Evolutionary conservation across 441 rosid genomes (phyloP).

Genomic region (Aquilaria agallochum): DNA sequence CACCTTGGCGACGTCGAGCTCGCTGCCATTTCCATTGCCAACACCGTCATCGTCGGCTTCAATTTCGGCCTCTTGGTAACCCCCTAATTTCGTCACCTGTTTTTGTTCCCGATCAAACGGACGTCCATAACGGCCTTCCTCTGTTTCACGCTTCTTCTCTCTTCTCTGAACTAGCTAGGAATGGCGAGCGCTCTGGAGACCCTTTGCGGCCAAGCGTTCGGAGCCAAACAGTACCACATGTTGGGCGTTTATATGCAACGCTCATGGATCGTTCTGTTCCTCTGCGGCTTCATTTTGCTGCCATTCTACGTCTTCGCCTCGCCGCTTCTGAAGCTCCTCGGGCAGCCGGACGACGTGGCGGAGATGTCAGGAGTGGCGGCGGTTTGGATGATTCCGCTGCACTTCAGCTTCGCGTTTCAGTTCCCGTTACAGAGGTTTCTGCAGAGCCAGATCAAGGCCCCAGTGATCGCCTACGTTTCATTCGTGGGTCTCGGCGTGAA

Average conservation of each 20-base stretch:
- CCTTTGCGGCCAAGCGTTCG: conserved; percentile 84
- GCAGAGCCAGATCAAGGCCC: conserved; percentile 59
- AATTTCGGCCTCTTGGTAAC: conserved; percentile 73
- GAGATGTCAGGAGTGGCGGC: conserved; percentile 55
- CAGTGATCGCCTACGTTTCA: conserved; percentile 45
- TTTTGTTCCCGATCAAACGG: background rate
- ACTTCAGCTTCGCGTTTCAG: conserved; percentile 65
- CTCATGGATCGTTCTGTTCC: conserved; percentile 67
- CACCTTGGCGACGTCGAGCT: conserved; percentile 80
- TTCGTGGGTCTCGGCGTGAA: conserved; percentile 39
- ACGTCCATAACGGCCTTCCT: background rate
- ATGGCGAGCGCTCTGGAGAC: conserved; percentile 91
- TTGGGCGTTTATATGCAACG: conserved; percentile 76
- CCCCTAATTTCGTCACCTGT: background rate
- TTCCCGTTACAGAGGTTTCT: conserved; percentile 67
- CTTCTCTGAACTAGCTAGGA: conserved; percentile 37
- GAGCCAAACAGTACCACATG: conserved; percentile 60
- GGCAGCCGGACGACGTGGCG: conserved; percentile 73
- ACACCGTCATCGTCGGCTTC: conserved; percentile 74
- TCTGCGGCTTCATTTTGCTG: conserved; percentile 48
- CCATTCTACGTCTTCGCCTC: conserved; percentile 62
- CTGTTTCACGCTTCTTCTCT: background rate
- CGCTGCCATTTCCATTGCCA: conserved; percentile 76
- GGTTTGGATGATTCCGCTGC: conserved; percentile 59
- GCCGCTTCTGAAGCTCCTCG: conserved; percentile 51